Evolutionary conservation across 352 stramenopile species (phyloP), one percentile per base, ranked within the genome.

Genomic region (Phytopythium montanum): DNA sequence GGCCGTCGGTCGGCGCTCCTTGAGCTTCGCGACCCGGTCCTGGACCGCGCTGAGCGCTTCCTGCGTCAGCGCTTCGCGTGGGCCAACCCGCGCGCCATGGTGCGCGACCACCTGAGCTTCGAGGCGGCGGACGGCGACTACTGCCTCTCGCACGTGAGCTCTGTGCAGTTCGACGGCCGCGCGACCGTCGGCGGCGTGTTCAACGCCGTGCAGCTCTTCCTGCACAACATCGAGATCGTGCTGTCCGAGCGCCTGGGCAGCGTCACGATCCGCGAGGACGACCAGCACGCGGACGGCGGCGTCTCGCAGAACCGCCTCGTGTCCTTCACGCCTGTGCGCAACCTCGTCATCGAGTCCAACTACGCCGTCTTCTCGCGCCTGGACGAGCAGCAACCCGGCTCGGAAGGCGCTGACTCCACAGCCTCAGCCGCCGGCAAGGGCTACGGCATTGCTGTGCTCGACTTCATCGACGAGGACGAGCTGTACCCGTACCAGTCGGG

Each of bases 381-480:
- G n/a, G 65, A 76, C n/a, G 51, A 61, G 3, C 36, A 62, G 28
- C 52, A 66, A 16, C 50, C 55, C 26, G 31, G 29, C 18, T 48
- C 34, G 2, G 66, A 65, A 48, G 34, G 7, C 10, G 53, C 44
- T 2, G 26, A 28, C 8, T 23, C 23, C 10, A 5, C 18, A 21
- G 7, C 5, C 45, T 21, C 19, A 19, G 21, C 5, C 33, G 51
- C 1, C 67, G 68, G 0, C 6, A 62, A 70, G 3, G 62, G 59
- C 50, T 71, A 74, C 56, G 76, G 62, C 8, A 59, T 86, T 12
- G 60, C 76, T 5, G 55, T 68, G 44, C 60, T 69, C 34, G 73
- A 86, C 56, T 84, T 65, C 34, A 68, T 68, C 6, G 70, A 83
- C 52, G 55, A 65, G 9, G 76, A 86, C 60, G 76, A 76, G 21